phyloP scores from a whole-genome alignment of 805 yeast genomes.

The Teunomyces stri region DNA sequence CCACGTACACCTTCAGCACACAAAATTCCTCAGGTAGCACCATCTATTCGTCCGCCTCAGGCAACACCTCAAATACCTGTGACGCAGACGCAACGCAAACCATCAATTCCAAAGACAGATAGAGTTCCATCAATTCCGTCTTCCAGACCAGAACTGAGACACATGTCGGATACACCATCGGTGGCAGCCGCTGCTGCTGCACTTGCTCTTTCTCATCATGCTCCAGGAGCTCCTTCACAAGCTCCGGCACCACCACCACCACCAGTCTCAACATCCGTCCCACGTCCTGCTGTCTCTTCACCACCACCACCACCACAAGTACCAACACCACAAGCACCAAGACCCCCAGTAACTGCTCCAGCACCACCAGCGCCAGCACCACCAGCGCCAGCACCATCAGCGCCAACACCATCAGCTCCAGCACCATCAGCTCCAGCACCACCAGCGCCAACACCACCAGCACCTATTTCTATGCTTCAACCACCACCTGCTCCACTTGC shows the following conservation, averaged over 20 bases:
- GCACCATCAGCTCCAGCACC: slow-evolving; percentile 9
- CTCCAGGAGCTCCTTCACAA: slow-evolving; percentile 13
- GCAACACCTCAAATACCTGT: not conserved
- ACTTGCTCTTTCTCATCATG: slow-evolving; percentile 8
- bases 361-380: not conserved
- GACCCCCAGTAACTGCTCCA: not conserved
- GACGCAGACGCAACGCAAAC: slow-evolving; percentile 2
- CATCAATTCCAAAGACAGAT: not conserved
- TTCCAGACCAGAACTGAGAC: not conserved
- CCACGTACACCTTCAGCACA: not conserved
- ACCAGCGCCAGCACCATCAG: slow-evolving; percentile 8
- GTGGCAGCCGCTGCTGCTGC: slow-evolving; percentile 9
- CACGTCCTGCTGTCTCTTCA: slow-evolving; percentile 17
- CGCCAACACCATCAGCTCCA: slow-evolving; percentile 10
- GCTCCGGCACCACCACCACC: slow-evolving; percentile 19
- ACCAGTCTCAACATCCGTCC: slow-evolving; percentile 12
- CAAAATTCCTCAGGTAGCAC: not conserved
- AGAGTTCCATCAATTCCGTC: slow-evolving; percentile 6
- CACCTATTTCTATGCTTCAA: slow-evolving; percentile 1
- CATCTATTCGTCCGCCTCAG: not conserved
- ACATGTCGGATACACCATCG: slow-evolving; percentile 9
- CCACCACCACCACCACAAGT: slow-evolving; percentile 16
- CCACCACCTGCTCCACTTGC: slow-evolving; percentile 13
- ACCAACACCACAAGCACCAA: slow-evolving; percentile 7
- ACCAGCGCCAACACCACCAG: slow-evolving; percentile 9